Percentiles rank a stretch among this genome's conserved stretches.
Evolutionary conservation across 2,329 filamentous ascomycete genomes (phyloP).

Genomic region (Pseudogymnoascus destructans): DNA sequence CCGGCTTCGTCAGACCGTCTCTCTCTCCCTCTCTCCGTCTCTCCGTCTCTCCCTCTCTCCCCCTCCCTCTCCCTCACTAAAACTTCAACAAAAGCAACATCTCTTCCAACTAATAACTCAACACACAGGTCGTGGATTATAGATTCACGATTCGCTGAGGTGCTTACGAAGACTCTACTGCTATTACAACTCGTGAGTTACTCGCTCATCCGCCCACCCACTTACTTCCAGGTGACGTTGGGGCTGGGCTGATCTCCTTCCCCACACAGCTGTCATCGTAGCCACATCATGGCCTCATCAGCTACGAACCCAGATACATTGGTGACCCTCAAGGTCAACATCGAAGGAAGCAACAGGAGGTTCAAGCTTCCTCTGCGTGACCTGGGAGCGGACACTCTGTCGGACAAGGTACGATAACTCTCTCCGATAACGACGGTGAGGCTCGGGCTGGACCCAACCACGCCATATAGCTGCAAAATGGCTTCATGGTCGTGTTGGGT

Average conservation of each 20-base stretch:
- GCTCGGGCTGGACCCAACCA: constrained; percentile 3
- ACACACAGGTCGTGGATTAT: constrained; percentile 5
- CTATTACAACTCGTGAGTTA: background rate
- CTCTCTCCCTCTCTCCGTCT: constrained; percentile 15
- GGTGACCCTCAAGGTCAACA: constrained; percentile 68
- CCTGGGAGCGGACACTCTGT: constrained; percentile 59
- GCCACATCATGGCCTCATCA: constrained; percentile 22
- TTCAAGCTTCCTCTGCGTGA: constrained; percentile 86
- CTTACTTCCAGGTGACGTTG: background rate
- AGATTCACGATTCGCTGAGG: constrained; percentile 4
- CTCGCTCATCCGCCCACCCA: background rate
- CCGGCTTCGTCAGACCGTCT: too few relatives aligned
- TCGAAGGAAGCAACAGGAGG: constrained; percentile 62
- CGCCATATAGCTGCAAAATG: constrained; percentile 18
- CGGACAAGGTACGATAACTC: constrained; percentile 58
- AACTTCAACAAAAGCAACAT: background rate
- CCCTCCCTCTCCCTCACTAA: constrained; percentile 11
- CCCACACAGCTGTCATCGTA: constrained; percentile 3
- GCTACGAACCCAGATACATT: constrained; percentile 46
- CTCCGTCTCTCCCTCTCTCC: constrained; percentile 14
- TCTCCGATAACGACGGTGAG: background rate
- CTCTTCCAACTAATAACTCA: background rate
- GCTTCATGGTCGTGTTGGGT: constrained; percentile 20
- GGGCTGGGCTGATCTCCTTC: constrained; percentile 2
- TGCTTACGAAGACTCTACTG: background rate